phyloP scores from a whole-genome alignment of 2,329 filamentous ascomycete species.

The Fusarium nodosum region DNA sequence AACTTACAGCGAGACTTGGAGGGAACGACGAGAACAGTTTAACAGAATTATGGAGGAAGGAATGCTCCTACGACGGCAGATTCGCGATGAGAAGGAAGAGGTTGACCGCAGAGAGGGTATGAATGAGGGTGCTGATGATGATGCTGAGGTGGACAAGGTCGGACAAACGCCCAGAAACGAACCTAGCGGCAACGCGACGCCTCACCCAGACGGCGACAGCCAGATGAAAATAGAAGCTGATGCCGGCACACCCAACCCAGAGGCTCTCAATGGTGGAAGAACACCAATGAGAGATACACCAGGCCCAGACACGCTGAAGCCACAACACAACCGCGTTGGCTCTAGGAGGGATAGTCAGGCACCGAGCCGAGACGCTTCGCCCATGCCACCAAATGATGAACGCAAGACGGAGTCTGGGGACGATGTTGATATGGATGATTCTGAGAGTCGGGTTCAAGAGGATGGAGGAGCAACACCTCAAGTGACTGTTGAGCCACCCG shows the following conservation, averaged over 20 bases:
- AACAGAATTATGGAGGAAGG: conserved; percentile 90
- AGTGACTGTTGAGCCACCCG: conserved; percentile 65
- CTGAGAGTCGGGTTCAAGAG: conserved; percentile 56
- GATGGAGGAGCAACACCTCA: conserved; percentile 60
- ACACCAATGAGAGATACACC: conserved; percentile 54
- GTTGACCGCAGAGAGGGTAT: conserved; percentile 89
- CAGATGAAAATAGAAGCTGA: conserved; percentile 51
- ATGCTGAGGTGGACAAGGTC: conserved; percentile 61
- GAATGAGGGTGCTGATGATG: conserved; percentile 75
- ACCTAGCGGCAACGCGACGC: conserved; percentile 66
- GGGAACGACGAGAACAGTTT: conserved; percentile 87
- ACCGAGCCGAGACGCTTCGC: conserved; percentile 50
- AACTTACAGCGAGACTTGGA: conserved; percentile 86
- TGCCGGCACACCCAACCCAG: conserved; percentile 48
- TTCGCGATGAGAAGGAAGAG: conserved; percentile 95
- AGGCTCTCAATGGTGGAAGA: conserved; percentile 49
- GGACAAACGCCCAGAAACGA: conserved; percentile 66
- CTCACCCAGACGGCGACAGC: conserved; percentile 60
- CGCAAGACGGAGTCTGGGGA: conserved; percentile 61
- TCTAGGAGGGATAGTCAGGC: conserved; percentile 48
- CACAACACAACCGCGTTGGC: conserved; percentile 35
- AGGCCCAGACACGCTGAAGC: conserved; percentile 49
- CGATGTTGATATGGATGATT: conserved; percentile 72
- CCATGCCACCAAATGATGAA: conserved; percentile 49
- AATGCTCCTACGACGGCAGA: conserved; percentile 85